Conservation (phyloP, 2,329 filamentous ascomycete genomes). For the Colletotrichum neosansevieriae region DNA sequence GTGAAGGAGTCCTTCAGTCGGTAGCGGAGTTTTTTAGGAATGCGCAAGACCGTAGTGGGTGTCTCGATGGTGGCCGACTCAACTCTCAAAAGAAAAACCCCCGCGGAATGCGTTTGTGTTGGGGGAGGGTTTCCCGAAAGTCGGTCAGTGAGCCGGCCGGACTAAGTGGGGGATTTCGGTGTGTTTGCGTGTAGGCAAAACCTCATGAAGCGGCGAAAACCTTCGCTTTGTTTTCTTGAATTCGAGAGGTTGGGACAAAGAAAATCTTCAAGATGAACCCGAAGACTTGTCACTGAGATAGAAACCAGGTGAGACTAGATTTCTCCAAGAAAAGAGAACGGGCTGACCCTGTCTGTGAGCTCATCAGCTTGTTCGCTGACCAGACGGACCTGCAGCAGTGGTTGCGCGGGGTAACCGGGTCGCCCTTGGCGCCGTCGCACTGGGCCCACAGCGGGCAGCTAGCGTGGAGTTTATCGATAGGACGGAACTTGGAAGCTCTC, state of each 20-base stretch:
- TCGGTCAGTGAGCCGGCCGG: constrained; percentile 30
- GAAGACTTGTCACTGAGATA: constrained; percentile 21
- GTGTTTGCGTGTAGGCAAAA: constrained; percentile 13
- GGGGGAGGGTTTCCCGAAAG: constrained; percentile 18
- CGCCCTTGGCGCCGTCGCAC: constrained; percentile 27
- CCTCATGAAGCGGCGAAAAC: constrained; percentile 15
- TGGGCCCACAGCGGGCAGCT: constrained; percentile 15
- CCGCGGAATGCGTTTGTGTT: constrained; percentile 32
- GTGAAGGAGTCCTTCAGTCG: constrained; percentile 31
- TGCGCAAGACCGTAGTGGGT: constrained; percentile 14
- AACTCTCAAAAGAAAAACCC: constrained; percentile 11
- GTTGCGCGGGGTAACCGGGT: constrained; percentile 42
- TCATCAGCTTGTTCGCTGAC: constrained; percentile 33
- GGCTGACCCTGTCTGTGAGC: constrained; percentile 32
- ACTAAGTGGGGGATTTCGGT: constrained; percentile 22
- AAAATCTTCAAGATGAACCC: constrained; percentile 18
- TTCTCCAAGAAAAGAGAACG: constrained; percentile 21
- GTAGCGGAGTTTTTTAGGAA: constrained; percentile 16
- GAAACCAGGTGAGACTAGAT: constrained; percentile 9
- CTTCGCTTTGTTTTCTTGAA: constrained; percentile 2
- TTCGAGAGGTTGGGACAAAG: constrained; percentile 13
- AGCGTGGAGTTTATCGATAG: constrained; percentile 35
- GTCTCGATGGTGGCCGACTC: constrained; percentile 26
- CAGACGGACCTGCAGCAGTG: constrained; percentile 23
- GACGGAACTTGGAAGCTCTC: constrained; percentile 38